Base-by-base conservation (phyloP, 768 basidiomycete species). In the Pleurotus ostreatus region DNA sequence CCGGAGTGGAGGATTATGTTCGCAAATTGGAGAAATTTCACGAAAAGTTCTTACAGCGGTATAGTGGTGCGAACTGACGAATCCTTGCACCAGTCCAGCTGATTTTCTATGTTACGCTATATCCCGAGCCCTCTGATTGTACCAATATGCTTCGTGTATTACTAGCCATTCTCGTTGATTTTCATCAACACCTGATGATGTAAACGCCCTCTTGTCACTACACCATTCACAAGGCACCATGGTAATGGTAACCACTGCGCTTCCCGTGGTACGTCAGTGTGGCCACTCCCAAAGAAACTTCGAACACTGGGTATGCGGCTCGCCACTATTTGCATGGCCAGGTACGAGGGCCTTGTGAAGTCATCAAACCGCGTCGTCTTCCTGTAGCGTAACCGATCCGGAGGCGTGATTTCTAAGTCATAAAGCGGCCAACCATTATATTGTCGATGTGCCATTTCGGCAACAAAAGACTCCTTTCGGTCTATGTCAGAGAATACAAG, bases 1-100 rank as follows among this genome's bases (percentile, higher is more conserved):
- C 94, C 2, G 93, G 92, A 40, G 92, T 93, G 15, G 95, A 96
- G 45, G 93, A 94, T 63, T 98, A 94, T 67, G 89, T 96, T 7
- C 78, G 79, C 34, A 88, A 91, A 65, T 76, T 98, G 46, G 94
- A 93, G 73, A 59, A 60, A 6, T 75, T 71, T 64, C 71, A 79
- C 58, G 49, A 12, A 45, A 67, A 62, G 22, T 75, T 67, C 61
- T 61, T 78, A 18, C 62, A 71, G 57, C 68, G 68, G 58, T 75
- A 65, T 58, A 71, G 69, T 2, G 12, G 25, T 15, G 43, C 26
- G 23, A 46, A 55, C 18, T 45, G 54, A 55, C 46, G 16, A 51
- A 7, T 25, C 5, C 23, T 25, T 25, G 5, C 23, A 5, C 23
- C 1, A 25, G 23, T 25, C 23, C 5, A 25, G 23, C 23, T 5